Base-by-base conservation (phyloP, 2,329 filamentous ascomycete genomes). In the Fonsecaea nubica region DNA sequence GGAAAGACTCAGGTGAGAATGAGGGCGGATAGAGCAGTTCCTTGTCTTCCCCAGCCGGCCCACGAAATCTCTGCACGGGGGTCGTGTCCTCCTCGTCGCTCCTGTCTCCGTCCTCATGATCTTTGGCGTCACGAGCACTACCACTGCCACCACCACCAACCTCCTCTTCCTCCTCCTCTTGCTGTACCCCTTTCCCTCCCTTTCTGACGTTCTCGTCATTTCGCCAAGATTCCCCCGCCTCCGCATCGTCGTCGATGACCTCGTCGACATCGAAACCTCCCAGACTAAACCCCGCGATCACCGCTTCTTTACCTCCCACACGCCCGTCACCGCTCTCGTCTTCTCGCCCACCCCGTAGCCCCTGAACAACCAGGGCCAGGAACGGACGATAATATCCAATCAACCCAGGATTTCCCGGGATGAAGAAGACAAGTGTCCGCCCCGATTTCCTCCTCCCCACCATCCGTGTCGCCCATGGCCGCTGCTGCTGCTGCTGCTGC, bases 351-450 rank as follows among this genome's bases (percentile, higher is more conserved):
- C 25, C 40, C n/a, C 32, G 6, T 45, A 68, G 6, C 5, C 33
- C 36, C 54, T 69, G 58, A 2, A 74, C 72, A 2, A 82, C 70
- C 12, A 77, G 69, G 7, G 79, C 78, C 38, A 83, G 72, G 66
- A 82, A 82, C 1, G 75, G 73, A 63, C 80, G 75, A 70, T 82
- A 84, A 75, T 85, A 86, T 7, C 77, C 76, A 62, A 84, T 81
- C 40, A 85, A 73, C 1, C 82, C 80, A 1, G 83, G 81, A 68
- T 85, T 85, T 32, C 83, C 83, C 25, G 82, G 79, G 36, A 85
- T 79, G 63, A 84, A 81, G 71, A 79, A 83, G 12, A 81, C 56
- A 13, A 72, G 35, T n/a, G 62, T 67, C 45, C 62, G 15, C 36
- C 25, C 42, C 30, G 2, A 13, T 25, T 54, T 42, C 15, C 40